These are phyloP conservation scores for Pterula multifida DNA, from an alignment of 1,284 basidiomycete species.

Conservation along the genomic window DNA sequence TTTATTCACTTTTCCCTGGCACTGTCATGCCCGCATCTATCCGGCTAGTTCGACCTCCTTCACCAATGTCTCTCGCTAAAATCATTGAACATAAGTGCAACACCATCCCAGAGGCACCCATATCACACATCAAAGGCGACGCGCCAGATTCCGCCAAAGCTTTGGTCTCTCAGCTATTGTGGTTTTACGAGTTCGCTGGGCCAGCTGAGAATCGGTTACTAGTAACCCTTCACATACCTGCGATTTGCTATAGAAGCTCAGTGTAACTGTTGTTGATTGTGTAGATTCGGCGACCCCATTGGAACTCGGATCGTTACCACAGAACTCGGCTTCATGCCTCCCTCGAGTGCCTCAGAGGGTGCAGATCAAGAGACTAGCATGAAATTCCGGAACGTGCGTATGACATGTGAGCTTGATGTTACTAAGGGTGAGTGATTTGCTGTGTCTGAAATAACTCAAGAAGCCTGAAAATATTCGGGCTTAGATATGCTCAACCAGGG, in stretches of 20 bases:
- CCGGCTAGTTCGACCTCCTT: background rate
- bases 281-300: background rate
- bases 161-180: background rate
- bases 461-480: background rate
- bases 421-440: background rate
- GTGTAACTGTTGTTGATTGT: background rate
- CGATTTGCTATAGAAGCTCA: background rate
- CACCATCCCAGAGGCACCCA: background rate
- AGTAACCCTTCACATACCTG: background rate
- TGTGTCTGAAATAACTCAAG: background rate
- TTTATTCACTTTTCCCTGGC: background rate
- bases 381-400: background rate
- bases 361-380: background rate
- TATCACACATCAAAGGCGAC: background rate
- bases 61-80: background rate
- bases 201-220: background rate
- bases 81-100: background rate
- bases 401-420: background rate
- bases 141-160: background rate
- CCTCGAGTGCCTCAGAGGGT: background rate
- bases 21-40: background rate
- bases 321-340: background rate
- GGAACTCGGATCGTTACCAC: background rate
- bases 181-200: constrained; percentile 1
- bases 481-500: background rate